Percentiles rank a stretch among this genome's conserved stretches.
phyloP scores from a whole-genome alignment of 179 eudicot genomes.

The Camellia oleifera region DNA sequence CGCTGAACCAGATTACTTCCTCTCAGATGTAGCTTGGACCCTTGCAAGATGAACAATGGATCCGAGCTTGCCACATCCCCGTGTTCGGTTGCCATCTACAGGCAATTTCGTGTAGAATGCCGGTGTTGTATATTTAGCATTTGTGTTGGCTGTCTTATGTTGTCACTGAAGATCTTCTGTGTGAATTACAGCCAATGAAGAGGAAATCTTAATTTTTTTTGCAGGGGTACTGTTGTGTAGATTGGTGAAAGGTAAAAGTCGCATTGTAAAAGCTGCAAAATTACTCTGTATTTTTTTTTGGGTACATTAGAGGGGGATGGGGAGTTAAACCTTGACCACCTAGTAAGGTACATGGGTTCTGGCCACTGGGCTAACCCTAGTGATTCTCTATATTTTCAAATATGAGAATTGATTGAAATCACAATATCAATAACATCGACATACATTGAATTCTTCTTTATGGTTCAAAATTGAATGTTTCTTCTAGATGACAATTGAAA shows the following conservation, averaged over 20 bases:
- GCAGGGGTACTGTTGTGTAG: conserved; percentile 67
- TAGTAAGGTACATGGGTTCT: too few species aligned
- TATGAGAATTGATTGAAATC: conserved; percentile 29
- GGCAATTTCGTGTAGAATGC: conserved; percentile 28
- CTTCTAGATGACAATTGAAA: conserved; percentile 4
- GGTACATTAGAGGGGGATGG: too few species aligned
- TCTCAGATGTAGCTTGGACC: conserved; percentile 31
- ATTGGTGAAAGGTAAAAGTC: conserved; percentile 53
- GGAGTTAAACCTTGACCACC: too few species aligned
- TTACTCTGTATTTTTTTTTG: conserved; percentile 8
- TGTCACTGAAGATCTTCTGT: conserved; percentile 30
- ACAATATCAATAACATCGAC: conserved; percentile 18
- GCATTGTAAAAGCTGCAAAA: conserved; percentile 23
- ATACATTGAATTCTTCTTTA: conserved; percentile 3
- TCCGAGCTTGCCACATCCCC: conserved; percentile 27
- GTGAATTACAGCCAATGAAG: conserved; percentile 56
- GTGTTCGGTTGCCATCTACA: conserved; percentile 33
- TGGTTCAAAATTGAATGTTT: background rate
- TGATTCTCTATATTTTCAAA: conserved; percentile 17
- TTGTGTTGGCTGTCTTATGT: conserved; percentile 21
- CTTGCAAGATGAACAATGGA: conserved; percentile 28
- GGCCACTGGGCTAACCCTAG: too few species aligned
- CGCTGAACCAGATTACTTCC: conserved; percentile 26
- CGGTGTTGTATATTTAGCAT: conserved; percentile 71
- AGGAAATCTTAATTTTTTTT: conserved; percentile 59